Percentiles rank a stretch among this genome's conserved stretches.
Evolutionary conservation across 192 early-diverging fungal species (phyloP).

Genomic region (Mortierella hygrophila): DNA sequence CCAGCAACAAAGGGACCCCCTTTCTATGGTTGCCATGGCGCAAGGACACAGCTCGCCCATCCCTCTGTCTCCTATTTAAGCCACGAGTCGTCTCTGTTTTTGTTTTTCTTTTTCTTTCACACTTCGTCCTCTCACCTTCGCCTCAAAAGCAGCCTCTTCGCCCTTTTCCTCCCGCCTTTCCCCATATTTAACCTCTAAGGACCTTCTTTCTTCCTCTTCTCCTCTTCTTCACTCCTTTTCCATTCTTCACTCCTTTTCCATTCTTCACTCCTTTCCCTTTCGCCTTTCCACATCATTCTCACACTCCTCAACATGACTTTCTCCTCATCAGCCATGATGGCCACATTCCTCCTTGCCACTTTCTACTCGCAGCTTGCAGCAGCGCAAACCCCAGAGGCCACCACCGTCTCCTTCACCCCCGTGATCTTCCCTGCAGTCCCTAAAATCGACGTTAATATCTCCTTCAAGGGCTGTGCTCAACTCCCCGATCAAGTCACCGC

Average conservation of each 20-base stretch:
- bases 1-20: too few species aligned
- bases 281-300: background rate
- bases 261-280: background rate
- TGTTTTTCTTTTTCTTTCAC: too few species aligned
- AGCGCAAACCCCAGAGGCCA: conserved; percentile 4
- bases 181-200: too few species aligned
- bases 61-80: too few species aligned
- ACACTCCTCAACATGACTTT: conserved; percentile 4
- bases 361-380: background rate
- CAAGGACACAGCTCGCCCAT: too few species aligned
- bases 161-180: too few species aligned
- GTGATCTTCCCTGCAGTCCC: background rate
- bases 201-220: too few species aligned
- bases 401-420: conserved; percentile 21
- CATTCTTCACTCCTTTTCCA: too few species aligned
- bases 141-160: too few species aligned
- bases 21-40: too few species aligned
- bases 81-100: too few species aligned
- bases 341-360: background rate
- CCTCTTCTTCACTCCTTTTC: background rate
- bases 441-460: background rate
- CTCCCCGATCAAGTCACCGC: conserved; percentile 12
- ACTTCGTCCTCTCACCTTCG: too few species aligned
- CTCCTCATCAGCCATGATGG: background rate
- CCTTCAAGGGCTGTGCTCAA: background rate